These are phyloP conservation scores for Ogataea paradorogensis DNA, from an alignment of 805 yeast species.

Conservation along the genomic window DNA sequence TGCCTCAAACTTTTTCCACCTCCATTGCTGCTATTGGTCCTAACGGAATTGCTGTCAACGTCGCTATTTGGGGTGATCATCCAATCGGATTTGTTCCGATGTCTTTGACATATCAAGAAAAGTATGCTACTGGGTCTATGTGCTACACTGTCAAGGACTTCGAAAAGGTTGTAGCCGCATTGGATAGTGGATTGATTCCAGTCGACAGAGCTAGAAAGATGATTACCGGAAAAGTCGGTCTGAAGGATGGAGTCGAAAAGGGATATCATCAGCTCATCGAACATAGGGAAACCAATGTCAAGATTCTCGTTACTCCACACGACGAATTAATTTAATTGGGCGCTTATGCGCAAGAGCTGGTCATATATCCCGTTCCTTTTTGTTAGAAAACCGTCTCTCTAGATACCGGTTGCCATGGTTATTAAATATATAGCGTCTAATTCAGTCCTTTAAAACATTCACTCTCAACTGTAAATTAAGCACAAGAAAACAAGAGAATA, in stretches of 20 bases:
- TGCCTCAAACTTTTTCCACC: conserved; percentile 43
- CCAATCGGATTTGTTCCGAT: conserved; percentile 43
- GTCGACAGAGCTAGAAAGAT: conserved; percentile 35
- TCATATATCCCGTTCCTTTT: too few species aligned
- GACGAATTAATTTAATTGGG: conserved; percentile 3
- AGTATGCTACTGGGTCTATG: conserved; percentile 42
- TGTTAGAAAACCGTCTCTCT: too few species aligned
- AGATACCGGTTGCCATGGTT: too few species aligned
- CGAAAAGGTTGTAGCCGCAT: conserved; percentile 40
- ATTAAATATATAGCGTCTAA: too few species aligned
- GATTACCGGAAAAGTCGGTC: conserved; percentile 39
- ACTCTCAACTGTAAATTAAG: too few species aligned
- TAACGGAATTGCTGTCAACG: conserved; percentile 44
- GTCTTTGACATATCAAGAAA: conserved; percentile 44
- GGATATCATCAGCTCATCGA: conserved; percentile 42
- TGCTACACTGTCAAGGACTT: conserved; percentile 45
- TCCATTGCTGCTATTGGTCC: conserved; percentile 39
- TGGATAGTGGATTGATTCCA: conserved; percentile 37
- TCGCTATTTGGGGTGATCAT: conserved; percentile 50
- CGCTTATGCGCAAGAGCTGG: too few species aligned
- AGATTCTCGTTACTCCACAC: conserved; percentile 41
- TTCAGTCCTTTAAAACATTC: too few species aligned
- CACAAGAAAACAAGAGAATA: too few species aligned
- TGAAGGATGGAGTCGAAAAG: conserved; percentile 39
- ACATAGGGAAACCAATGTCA: conserved; percentile 45